Evolutionary conservation across 108 stramenopile genomes (phyloP), one percentile per base, ranked within the genome.

Genomic region (Hondaea fermentalgiana): DNA sequence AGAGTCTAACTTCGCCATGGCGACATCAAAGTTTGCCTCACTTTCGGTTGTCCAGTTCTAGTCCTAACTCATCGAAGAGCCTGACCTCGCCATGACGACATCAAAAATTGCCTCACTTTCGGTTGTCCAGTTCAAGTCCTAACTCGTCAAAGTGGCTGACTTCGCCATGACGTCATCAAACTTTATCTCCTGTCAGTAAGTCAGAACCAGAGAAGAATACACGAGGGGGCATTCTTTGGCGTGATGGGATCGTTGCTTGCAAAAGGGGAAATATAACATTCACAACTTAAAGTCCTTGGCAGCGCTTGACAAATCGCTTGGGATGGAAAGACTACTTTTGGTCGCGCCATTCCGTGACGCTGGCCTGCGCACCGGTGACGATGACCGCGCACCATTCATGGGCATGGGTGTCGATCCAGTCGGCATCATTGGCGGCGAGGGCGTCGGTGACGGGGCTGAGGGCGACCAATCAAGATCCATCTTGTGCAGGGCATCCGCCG

Each of bases 221-320:
- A 57, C 55, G 55, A 16, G 55, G 16, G 14, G 8, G 55, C 55
- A 57, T 57, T 16, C 16, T 57, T 16, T 14, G 16, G 8, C 55
- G 16, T 0, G 14, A 8, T 8, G 16, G 55, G 16, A 57, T 4
- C 14, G 0, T n/a, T 83, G 2, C 51, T 4, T 25, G 35, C 35
- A 35, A 0, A 35, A 35, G 35, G 35, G 2, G 2, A 35, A 35
- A 35, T 0, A 35, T 35, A 35, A 35, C 35, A 35, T 35, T 83
- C 23, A 83, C 51, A 83, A 28, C 28, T 53, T 83, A 53, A 83
- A 83, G 51, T 83, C 76, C 51, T 83, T 83, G 76, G 76, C 76
- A 6, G 76, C 76, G 51, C 76, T 83, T 12, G 76, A 83, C 10
- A 83, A 45, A 83, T 83, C 76, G 51, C 16, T 83, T 0, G 76